Base-by-base conservation (phyloP, 1,284 basidiomycete species). In the Neotropicomus parvogracilis region DNA sequence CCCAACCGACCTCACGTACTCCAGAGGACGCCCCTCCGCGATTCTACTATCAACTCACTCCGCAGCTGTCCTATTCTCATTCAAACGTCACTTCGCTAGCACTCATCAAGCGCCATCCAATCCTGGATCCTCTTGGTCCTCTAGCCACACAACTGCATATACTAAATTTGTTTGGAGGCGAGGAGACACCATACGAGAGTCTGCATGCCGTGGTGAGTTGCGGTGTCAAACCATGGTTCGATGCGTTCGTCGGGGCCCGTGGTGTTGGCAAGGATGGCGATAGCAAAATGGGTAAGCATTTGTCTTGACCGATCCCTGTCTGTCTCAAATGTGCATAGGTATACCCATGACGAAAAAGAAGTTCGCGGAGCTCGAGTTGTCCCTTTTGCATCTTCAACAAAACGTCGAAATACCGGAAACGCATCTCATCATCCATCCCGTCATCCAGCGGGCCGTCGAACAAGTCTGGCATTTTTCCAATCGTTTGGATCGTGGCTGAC, bases 291-390 rank as follows among this genome's bases (percentile, higher is more conserved):
- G 93, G 88, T 82, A 55, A 55, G 80, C 65, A 28, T 28, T 13
- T 39, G 10, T 20, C 5, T 6, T 32, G 28, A 20, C 11, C 11
- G 13, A n/a, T 29, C 16, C 21, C 13, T 37, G 31, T 31, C 27
- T 21, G 6, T 40, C 53, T 54, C 39, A 48, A 43, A 35, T 12
- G 37, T 33, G 33, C 39, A 54, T 36, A 87, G 88, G 93, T 53
- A 97, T 99, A 49, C 95, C 97, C 6, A 92, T 97, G 77, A 95
- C 95, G 28, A 98, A 97, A 80, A 95, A 95, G 77, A 98, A 97
- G 71, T 98, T 99, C 64, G 95, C 95, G 14, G 95, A 99, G 65
- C 83, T 99, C 49, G 95, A 99, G 68, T 75, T 98, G n/a, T 95
- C 91, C 6, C 75, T 99, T 8, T 75, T 98, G 6, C 97, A 99